Evolutionary conservation across 2,329 filamentous ascomycete species (phyloP), one percentile per base, ranked within the genome.

Genomic region (Cercospora zeina): DNA sequence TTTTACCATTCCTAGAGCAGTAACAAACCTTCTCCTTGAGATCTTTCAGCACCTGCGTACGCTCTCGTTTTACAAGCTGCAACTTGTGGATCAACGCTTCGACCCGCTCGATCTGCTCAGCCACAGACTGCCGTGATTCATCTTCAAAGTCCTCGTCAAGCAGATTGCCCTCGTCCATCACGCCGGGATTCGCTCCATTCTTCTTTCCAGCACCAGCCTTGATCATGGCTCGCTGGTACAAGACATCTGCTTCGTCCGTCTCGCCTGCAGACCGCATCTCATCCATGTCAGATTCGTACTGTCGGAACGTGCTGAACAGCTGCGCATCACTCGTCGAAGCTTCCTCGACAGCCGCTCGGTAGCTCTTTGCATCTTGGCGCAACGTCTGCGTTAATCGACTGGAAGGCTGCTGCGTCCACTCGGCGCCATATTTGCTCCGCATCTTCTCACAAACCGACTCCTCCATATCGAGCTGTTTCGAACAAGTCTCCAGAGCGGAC

Each of bases 401-500:
- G 74, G 93, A 97, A 10, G 95, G 95, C 72, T 99, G 95, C 72
- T 99, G 95, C 16, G 91, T 96, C 95, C 95, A 99, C 59, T 97
- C 93, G 30, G 83, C 84, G 59, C 93, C 93, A 74, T 97, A 97
- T 75, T 99, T 99, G 11, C 92, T 96, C 51, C 95, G 86, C 95
- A 99, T 99, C 81, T 97, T 99, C 76, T 99, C 95, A 75, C 95
- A 99, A 0, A 97, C 91, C 60, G 91, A 96, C 78, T 97, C 96
- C 76, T 99, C 95, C 87, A 95, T 92, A 69, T 99, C 95, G 45
- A 99, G 79, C 71, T 96, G 90, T 74, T 96, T 96, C 59, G 88
- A 87, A 70, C 91, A 91, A 61, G 85, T 85, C 61, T 97, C 92
- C 60, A 99, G 77, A 2, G 87, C 84, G 2, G 82, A 81, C 27